Conservation (phyloP, 169 alveolate species). For the Perkinsus marinus region DNA sequence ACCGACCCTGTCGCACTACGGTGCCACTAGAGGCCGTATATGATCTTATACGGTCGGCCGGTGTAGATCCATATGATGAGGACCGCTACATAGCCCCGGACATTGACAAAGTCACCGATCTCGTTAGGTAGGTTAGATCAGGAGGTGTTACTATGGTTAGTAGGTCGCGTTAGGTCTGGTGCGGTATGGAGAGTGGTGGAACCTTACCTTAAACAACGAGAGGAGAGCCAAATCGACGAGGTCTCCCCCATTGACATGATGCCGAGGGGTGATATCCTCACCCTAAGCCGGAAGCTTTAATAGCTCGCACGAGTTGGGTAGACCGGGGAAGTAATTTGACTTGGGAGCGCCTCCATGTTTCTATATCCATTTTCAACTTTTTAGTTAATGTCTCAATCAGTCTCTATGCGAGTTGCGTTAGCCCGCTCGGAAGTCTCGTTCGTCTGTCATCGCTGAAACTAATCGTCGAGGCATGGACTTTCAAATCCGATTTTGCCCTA, state of each 20-base stretch:
- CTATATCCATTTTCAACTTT: too few species aligned
- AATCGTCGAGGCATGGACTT: too few species aligned
- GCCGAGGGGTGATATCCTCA: neutral
- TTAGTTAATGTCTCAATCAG: too few species aligned
- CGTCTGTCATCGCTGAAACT: too few species aligned
- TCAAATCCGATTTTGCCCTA: too few species aligned
- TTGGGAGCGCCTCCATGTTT: too few species aligned
- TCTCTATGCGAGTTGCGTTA: too few species aligned
- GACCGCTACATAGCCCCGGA: neutral
- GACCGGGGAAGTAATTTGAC: too few species aligned
- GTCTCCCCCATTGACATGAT: neutral
- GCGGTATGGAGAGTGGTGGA: neutral
- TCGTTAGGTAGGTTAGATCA: neutral
- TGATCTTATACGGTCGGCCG: neutral
- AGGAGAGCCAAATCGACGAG: neutral
- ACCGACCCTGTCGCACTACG: neutral
- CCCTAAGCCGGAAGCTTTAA: neutral
- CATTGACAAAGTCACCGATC: neutral
- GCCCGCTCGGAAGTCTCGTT: too few species aligned
- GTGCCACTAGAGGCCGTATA: constrained; percentile 6
- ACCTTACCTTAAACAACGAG: neutral
- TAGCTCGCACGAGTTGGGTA: too few species aligned
- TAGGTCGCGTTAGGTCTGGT: neutral
- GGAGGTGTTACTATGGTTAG: too few species aligned
- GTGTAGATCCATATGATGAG: neutral